Base-by-base conservation (phyloP, 208 protist genomes). In the Endotrypanum monterogeii region DNA sequence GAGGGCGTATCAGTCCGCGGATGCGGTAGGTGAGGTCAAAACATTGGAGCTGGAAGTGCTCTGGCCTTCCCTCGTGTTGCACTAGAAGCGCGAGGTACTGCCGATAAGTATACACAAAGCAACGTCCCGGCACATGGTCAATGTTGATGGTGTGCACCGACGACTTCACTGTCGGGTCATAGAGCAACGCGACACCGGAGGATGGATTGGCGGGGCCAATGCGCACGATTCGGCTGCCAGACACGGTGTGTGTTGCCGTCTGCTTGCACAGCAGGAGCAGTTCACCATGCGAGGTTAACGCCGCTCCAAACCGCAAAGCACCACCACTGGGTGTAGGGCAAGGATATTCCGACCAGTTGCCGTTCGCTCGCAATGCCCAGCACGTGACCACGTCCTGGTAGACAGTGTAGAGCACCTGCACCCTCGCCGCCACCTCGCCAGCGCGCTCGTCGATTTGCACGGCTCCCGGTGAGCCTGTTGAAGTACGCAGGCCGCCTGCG, bases 1-100 rank as follows among this genome's bases (percentile, higher is more conserved):
- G 88, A 52, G 76, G 82, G 20, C 85, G 85, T 32, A 75, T 88
- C 66, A 96, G 95, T 12, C 93, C 97, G 51, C 96, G 89, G 63
- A 98, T 90, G 37, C 90, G 90, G 84, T 98, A 98, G 28, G 80
- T 65, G 7, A 96, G 39, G 75, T 99, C 96, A 79, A 98, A 98
- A 57, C 94, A 81, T 55, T 91, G 88, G 61, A 96, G 71, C 69
- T 83, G 73, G 44, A 93, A 84, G 23, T 89, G 89, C 39, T 85
- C 83, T 30, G 78, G 66, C 28, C 73, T 66, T 25, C 70, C 74
- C 8, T 78, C 82, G 69, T 83, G 83, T 25, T 90, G 82, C n/a
- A 88, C 88, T 18, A 98, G 75, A 3, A 98, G 73, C 0, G 97
- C 80, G 12, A 98, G 75, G 82, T 98, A 98, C 8, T 87, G 71